Conservation (phyloP, 495 filamentous ascomycete species). For the Tuber magnatum region DNA sequence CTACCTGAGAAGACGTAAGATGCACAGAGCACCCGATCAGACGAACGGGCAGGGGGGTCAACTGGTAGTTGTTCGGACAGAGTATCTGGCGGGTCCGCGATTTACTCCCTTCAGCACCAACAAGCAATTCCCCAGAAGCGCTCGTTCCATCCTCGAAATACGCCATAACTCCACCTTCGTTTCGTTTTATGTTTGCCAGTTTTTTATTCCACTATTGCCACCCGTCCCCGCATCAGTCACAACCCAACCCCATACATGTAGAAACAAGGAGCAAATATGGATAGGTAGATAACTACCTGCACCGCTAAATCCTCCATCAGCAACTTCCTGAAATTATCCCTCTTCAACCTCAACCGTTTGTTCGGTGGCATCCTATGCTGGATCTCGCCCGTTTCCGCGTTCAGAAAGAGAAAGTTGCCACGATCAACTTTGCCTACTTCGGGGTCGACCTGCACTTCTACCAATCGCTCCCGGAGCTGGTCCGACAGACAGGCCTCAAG, state of each 20-base stretch:
- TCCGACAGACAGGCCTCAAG: slow-evolving; percentile 47
- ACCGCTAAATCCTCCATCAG: slow-evolving; percentile 49
- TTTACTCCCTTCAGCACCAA: slow-evolving; percentile 53
- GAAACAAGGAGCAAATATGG: not conserved
- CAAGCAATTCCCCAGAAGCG: slow-evolving; percentile 47
- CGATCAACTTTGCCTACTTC: slow-evolving; percentile 46
- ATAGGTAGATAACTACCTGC: slow-evolving; percentile 26
- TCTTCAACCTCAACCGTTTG: slow-evolving; percentile 48
- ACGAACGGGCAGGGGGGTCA: slow-evolving; percentile 47
- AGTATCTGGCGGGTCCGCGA: slow-evolving; percentile 43
- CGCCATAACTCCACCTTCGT: slow-evolving; percentile 43
- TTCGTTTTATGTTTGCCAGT: slow-evolving; percentile 43
- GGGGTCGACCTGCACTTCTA: slow-evolving; percentile 48
- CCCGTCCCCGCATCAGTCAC: not conserved
- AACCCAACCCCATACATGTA: not conserved
- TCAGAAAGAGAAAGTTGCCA: slow-evolving; percentile 51
- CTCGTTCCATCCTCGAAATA: slow-evolving; percentile 51
- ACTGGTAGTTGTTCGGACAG: slow-evolving; percentile 41
- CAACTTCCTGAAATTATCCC: slow-evolving; percentile 47
- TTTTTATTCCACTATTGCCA: slow-evolving; percentile 45
- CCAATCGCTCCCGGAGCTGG: slow-evolving; percentile 44
- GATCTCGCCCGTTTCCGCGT: slow-evolving; percentile 48
- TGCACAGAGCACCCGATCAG: slow-evolving; percentile 47
- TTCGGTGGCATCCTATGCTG: slow-evolving; percentile 48
- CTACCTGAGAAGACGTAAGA: slow-evolving; percentile 44